phyloP scores from a whole-genome alignment of 768 basidiomycete genomes.

The Cystobasidium onofrii region DNA sequence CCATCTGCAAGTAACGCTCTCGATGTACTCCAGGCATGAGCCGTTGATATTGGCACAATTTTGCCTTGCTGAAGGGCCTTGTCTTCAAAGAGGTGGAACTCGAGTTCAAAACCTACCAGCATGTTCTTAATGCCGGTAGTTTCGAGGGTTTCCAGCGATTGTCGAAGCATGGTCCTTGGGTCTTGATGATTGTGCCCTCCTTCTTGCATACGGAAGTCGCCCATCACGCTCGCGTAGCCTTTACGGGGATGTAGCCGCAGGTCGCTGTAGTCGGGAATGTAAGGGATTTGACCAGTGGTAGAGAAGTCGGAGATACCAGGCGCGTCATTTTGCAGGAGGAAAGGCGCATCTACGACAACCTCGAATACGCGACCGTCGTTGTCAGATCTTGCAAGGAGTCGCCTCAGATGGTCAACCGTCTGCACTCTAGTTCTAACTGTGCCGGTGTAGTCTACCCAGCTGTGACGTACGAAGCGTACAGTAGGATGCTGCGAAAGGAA shows the following conservation, averaged over 20 bases:
- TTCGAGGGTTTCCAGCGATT: background rate
- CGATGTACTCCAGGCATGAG: background rate
- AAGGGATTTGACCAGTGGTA: background rate
- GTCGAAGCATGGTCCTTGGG: background rate
- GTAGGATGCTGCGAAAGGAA: background rate
- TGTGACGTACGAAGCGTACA: background rate
- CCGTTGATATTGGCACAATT: background rate
- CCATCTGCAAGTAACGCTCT: background rate
- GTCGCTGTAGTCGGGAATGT: background rate
- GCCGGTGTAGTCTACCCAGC: background rate
- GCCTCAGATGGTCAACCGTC: background rate
- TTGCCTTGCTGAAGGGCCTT: background rate
- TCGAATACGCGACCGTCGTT: background rate
- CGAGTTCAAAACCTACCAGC: background rate
- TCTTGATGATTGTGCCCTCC: background rate
- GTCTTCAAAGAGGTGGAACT: constrained; percentile 7
- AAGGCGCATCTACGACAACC: background rate
- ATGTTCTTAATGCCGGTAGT: background rate
- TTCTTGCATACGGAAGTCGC: constrained; percentile 1
- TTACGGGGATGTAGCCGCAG: background rate
- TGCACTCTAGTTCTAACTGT: background rate
- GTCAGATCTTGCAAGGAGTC: background rate
- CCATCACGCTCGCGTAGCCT: constrained; percentile 9
- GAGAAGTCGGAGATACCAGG: constrained; percentile 5
- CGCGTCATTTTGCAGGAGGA: constrained; percentile 1